These are phyloP conservation scores for Trametes pubescens DNA, from an alignment of 1,284 basidiomycete species.

Conservation along the genomic window DNA sequence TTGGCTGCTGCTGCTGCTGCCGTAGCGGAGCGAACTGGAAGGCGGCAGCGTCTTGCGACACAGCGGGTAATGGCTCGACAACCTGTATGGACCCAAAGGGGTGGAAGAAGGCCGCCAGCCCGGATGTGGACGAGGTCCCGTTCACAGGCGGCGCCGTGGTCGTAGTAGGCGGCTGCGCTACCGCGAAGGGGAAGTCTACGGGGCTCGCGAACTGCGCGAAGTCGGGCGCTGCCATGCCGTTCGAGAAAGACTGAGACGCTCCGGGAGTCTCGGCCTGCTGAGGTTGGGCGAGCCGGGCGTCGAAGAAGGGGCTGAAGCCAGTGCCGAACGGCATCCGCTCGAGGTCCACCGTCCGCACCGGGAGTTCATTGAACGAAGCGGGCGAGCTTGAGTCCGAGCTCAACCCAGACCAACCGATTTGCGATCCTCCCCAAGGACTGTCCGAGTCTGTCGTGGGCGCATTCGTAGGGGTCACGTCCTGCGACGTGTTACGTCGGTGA, in stretches of 20 bases:
- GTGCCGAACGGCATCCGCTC: slow-evolving; percentile 27
- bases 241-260: no score
- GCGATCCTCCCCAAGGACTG: neutral
- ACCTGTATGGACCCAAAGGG: neutral
- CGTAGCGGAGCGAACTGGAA: neutral
- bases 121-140: neutral
- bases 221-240: no score
- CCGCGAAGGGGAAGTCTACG: no score
- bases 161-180: neutral
- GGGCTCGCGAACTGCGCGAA: neutral
- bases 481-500: neutral
- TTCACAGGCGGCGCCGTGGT: neutral
- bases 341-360: slow-evolving; percentile 27
- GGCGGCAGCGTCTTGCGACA: neutral
- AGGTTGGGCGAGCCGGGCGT: neutral
- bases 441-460: no score
- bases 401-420: neutral
- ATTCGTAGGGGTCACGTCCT: no score
- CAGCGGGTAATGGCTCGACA: neutral
- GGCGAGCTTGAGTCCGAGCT: slow-evolving; percentile 3
- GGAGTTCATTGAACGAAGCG: slow-evolving; percentile 24
- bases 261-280: neutral
- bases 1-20: neutral
- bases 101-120: neutral
- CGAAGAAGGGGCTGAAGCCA: slow-evolving; percentile 21